Evolutionary conservation across 768 basidiomycete species (phyloP).

Genomic region (Mycena venus): DNA sequence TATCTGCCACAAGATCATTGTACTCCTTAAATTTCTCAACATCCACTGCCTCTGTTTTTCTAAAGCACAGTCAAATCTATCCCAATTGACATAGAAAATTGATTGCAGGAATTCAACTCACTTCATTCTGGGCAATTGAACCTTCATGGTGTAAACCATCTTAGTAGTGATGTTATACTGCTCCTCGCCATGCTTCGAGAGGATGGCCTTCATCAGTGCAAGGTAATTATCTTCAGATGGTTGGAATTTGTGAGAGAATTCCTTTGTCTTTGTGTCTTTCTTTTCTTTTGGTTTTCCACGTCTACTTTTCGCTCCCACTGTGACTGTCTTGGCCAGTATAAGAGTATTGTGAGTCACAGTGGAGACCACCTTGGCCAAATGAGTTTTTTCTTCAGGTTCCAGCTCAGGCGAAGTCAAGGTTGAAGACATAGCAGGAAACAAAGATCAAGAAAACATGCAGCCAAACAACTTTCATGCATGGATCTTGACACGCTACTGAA

Average conservation of each 20-base stretch:
- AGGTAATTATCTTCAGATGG: neutral
- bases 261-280: neutral
- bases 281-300: neutral
- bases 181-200: neutral
- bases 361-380: neutral
- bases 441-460: neutral
- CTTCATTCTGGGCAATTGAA: neutral
- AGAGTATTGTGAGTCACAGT: neutral
- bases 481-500: too few relatives aligned
- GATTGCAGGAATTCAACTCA: neutral
- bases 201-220: neutral
- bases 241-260: neutral
- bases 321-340: too few relatives aligned
- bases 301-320: neutral
- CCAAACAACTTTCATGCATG: neutral
- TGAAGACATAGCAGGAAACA: neutral
- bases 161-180: neutral
- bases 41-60: neutral
- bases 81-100: neutral
- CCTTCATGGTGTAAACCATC: neutral
- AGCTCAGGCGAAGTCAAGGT: too few relatives aligned
- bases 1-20: neutral
- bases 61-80: neutral
- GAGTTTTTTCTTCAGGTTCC: neutral
- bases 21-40: neutral